Conservation (phyloP, 1,284 basidiomycete genomes). For the Garcileccinum viscosum region DNA sequence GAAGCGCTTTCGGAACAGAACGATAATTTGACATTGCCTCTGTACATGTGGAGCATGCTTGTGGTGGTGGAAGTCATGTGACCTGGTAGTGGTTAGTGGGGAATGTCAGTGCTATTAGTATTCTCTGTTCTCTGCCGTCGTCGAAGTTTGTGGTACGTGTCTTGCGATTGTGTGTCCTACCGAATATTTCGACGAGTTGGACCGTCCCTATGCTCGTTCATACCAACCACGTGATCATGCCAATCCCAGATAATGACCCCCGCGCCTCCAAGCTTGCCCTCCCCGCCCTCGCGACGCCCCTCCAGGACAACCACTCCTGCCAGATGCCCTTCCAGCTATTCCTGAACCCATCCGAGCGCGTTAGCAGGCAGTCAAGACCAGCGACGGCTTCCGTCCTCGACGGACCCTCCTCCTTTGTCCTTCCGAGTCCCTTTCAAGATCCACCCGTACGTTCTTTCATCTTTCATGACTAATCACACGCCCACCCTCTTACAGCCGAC, state of each 20-base stretch:
- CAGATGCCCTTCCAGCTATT: slow-evolving; percentile 43
- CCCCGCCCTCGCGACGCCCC: slow-evolving; percentile 29
- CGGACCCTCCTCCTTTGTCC: slow-evolving; percentile 33
- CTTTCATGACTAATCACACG: not conserved
- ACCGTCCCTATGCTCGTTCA: slow-evolving; percentile 7
- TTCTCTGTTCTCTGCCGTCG: not conserved
- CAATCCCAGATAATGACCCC: slow-evolving; percentile 27
- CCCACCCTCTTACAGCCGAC: slow-evolving; percentile 11
- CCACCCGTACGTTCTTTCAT: slow-evolving; percentile 13
- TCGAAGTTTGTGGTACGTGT: not conserved
- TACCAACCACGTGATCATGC: slow-evolving; percentile 36
- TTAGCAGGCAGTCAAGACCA: slow-evolving; percentile 47
- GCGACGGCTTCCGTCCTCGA: slow-evolving; percentile 58
- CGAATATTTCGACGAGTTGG: not conserved
- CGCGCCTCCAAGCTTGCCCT: slow-evolving; percentile 17
- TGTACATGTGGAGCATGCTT: slow-evolving; percentile 87
- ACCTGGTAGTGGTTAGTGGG: slow-evolving; percentile 32
- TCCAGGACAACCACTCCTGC: slow-evolving; percentile 28
- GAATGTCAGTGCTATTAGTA: slow-evolving; percentile 20
- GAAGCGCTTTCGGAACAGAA: slow-evolving; percentile 93
- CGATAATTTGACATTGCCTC: slow-evolving; percentile 89
- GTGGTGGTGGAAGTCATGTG: slow-evolving; percentile 51
- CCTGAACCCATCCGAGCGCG: slow-evolving; percentile 25
- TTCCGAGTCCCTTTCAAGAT: slow-evolving; percentile 25
- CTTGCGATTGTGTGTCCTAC: no score